A percentile compares a stretch with the other conserved stretches of the same genome.
Conservation (phyloP, 768 basidiomycete species). For the Russula sp. region DNA sequence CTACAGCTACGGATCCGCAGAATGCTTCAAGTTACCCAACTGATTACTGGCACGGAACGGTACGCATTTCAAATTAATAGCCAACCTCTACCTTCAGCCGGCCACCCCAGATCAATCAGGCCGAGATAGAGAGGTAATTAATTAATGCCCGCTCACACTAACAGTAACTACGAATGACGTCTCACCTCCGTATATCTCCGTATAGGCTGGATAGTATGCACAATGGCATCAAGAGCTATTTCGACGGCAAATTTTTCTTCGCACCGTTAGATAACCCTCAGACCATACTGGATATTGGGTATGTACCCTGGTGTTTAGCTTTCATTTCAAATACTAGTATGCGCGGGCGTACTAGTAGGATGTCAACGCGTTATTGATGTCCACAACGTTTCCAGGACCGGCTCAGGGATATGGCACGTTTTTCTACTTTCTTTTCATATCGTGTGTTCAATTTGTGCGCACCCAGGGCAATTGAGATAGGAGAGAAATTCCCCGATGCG, state of each 20-base stretch:
- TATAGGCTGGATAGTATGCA: constrained; percentile 27
- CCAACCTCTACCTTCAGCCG: neutral
- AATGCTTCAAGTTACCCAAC: neutral
- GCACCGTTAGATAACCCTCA: constrained; percentile 24
- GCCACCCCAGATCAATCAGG: constrained; percentile 4
- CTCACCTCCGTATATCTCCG: too few relatives aligned
- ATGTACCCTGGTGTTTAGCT: neutral
- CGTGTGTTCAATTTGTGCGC: neutral
- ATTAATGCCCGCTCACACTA: too few relatives aligned
- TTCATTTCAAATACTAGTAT: neutral
- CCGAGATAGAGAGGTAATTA: constrained; percentile 3
- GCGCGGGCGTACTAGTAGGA: neutral
- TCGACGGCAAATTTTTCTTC: constrained; percentile 20
- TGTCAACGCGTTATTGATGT: neutral
- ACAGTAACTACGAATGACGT: too few relatives aligned
- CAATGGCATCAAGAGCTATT: constrained; percentile 23
- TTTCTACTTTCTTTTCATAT: neutral
- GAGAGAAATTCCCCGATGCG: constrained; percentile 17
- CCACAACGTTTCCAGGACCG: neutral
- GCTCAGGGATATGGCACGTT: constrained; percentile 16
- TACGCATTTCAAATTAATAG: neutral
- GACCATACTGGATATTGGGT: constrained; percentile 29
- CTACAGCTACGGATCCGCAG: neutral
- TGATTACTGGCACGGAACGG: constrained; percentile 12
- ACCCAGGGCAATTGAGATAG: constrained; percentile 28